These are phyloP conservation scores for Centrapalus pauciflorus DNA, from an alignment of 129 eudicot species.

Conservation along the genomic window DNA sequence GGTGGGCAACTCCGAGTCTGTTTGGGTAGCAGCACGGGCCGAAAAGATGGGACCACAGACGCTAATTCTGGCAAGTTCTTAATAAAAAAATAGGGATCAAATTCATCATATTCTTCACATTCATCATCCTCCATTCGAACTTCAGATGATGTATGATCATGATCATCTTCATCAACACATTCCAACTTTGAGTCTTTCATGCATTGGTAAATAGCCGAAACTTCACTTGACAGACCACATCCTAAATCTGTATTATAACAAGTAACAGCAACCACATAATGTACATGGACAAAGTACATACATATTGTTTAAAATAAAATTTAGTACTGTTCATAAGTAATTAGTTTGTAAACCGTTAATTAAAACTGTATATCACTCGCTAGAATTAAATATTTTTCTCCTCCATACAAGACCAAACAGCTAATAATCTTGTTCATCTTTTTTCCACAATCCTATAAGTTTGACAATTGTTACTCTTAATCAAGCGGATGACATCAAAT, in stretches of 20 bases:
- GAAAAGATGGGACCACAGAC: conserved; percentile 81
- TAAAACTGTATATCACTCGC: neutral
- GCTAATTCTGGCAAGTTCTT: conserved; percentile 87
- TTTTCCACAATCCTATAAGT: conserved; percentile 27
- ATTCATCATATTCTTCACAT: conserved; percentile 88
- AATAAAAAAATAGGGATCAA: conserved; percentile 88
- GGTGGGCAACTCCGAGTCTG: conserved; percentile 97
- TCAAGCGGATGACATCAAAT: conserved; percentile 14
- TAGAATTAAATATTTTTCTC: conserved; percentile 5
- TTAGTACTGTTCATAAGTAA: conserved; percentile 1
- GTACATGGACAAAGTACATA: neutral
- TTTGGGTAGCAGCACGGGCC: conserved; percentile 79
- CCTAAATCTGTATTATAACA: conserved; percentile 46
- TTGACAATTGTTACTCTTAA: conserved; percentile 24
- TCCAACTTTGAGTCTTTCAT: conserved; percentile 78
- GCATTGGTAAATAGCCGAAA: conserved; percentile 68
- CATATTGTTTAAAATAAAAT: conserved; percentile 3
- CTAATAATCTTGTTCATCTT: conserved; percentile 28
- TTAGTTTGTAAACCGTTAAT: conserved; percentile 19
- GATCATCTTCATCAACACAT: conserved; percentile 80
- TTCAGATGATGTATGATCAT: conserved; percentile 56
- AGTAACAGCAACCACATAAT: conserved; percentile 1
- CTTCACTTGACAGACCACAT: conserved; percentile 62
- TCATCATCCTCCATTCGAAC: conserved; percentile 68
- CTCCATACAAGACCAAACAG: conserved; percentile 17